Percentiles rank a stretch among this genome's conserved stretches.
Conservation (phyloP, 2,329 filamentous ascomycete species). For the Thelonectria discophora region DNA sequence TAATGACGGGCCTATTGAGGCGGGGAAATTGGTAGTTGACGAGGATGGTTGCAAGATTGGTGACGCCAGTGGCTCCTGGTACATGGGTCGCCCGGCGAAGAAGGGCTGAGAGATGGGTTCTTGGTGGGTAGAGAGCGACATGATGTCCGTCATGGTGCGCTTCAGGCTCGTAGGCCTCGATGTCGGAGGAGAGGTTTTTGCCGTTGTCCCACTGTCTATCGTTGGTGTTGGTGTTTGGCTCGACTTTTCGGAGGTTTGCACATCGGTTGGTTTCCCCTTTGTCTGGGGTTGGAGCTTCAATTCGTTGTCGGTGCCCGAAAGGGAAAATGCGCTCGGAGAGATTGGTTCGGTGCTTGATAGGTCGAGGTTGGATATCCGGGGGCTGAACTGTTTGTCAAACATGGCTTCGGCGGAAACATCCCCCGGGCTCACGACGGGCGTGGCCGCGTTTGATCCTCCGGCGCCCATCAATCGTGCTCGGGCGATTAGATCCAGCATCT, state of each 20-base stretch:
- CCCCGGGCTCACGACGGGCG: slow-evolving; percentile 83
- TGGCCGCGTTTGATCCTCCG: slow-evolving; percentile 63
- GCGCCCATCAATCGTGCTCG: slow-evolving; percentile 81
- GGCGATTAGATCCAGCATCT: slow-evolving; percentile 88
- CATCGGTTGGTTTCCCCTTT: slow-evolving; percentile 27
- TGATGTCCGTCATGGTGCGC: slow-evolving; percentile 87
- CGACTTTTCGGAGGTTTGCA: slow-evolving; percentile 57
- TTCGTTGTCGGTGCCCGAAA: slow-evolving; percentile 30
- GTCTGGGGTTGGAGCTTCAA: slow-evolving; percentile 29
- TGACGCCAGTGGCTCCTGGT: slow-evolving; percentile 53
- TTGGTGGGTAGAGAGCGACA: slow-evolving; percentile 77
- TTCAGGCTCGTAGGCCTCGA: slow-evolving; percentile 76
- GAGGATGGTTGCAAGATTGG: slow-evolving; percentile 54
- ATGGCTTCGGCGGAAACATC: slow-evolving; percentile 77
- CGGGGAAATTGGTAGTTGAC: slow-evolving; percentile 54
- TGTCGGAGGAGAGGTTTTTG: slow-evolving; percentile 61
- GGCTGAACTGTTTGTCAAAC: slow-evolving; percentile 83
- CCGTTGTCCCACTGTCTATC: slow-evolving; percentile 63
- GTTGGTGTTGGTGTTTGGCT: slow-evolving; percentile 65
- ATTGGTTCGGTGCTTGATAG: slow-evolving; percentile 48
- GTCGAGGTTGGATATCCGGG: slow-evolving; percentile 61
- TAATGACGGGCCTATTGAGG: slow-evolving; percentile 57
- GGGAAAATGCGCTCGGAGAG: slow-evolving; percentile 45
- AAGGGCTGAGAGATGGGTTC: slow-evolving; percentile 89
- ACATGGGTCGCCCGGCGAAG: slow-evolving; percentile 54